Evolutionary conservation across 495 filamentous ascomycete genomes (phyloP).

Genomic region (Sporormia fimetaria): DNA sequence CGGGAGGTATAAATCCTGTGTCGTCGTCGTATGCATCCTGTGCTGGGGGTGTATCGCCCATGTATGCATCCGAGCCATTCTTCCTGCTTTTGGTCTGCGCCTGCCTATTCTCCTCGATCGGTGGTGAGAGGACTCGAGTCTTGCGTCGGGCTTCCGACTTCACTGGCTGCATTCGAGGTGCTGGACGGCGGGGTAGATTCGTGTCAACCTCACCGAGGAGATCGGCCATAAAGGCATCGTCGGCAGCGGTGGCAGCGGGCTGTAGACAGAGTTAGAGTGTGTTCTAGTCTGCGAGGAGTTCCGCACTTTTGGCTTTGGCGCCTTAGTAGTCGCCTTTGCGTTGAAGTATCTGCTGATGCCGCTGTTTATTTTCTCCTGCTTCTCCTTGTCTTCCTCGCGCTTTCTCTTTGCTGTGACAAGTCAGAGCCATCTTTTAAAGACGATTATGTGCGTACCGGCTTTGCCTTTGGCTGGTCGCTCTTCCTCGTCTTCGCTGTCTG

Average conservation of each 20-base stretch:
- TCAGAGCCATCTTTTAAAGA: background rate
- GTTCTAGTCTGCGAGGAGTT: background rate
- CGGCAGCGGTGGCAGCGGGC: slow-evolving; percentile 58
- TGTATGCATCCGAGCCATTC: slow-evolving; percentile 37
- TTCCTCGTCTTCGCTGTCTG: slow-evolving; percentile 63
- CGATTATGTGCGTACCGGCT: slow-evolving; percentile 36
- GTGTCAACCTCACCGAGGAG: slow-evolving; percentile 82
- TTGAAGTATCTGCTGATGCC: slow-evolving; percentile 92
- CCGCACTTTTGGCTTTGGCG: slow-evolving; percentile 68
- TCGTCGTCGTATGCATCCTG: slow-evolving; percentile 42
- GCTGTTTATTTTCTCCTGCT: slow-evolving; percentile 75
- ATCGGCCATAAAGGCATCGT: slow-evolving; percentile 72
- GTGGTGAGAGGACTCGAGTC: slow-evolving; percentile 69
- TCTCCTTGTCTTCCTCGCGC: slow-evolving; percentile 77
- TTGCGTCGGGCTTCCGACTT: slow-evolving; percentile 65
- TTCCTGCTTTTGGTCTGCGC: slow-evolving; percentile 32
- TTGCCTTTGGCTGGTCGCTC: slow-evolving; percentile 55
- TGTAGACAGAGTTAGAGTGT: slow-evolving; percentile 21
- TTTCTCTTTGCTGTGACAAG: slow-evolving; percentile 60
- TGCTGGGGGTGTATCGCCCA: slow-evolving; percentile 34
- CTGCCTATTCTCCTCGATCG: slow-evolving; percentile 37
- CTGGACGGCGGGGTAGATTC: slow-evolving; percentile 52
- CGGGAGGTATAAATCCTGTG: slow-evolving; percentile 42
- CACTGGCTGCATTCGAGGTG: slow-evolving; percentile 48
- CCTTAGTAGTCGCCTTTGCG: slow-evolving; percentile 51